phyloP scores from a whole-genome alignment of 2,329 filamentous ascomycete genomes.

The Allantophomopsis cytisporea region DNA sequence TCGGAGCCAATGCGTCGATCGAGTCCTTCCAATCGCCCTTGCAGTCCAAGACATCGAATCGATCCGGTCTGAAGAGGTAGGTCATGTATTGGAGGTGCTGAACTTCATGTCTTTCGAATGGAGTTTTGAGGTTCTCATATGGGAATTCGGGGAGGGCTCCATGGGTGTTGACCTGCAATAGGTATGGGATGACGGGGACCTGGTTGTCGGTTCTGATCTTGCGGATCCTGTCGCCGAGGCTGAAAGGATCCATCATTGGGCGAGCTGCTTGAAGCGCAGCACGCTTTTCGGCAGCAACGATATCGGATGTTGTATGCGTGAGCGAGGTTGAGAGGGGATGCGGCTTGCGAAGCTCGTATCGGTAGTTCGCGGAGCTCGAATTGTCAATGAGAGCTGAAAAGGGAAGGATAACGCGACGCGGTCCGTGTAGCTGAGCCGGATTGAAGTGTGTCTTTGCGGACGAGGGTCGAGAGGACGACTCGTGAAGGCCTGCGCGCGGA shows the following conservation, averaged over 20 bases:
- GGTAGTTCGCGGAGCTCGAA: not conserved
- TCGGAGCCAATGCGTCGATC: conserved; percentile 8
- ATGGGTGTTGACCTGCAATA: conserved; percentile 8
- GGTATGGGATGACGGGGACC: conserved; percentile 13
- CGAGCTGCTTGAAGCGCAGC: not conserved
- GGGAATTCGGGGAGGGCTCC: conserved; percentile 9
- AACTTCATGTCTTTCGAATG: conserved; percentile 16
- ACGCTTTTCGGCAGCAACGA: not conserved
- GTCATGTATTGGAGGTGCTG: conserved; percentile 18
- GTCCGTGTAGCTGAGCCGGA: not conserved
- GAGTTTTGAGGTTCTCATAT: conserved; percentile 14
- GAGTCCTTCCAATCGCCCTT: conserved; percentile 15
- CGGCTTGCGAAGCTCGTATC: not conserved
- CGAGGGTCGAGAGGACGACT: not conserved
- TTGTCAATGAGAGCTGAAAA: not conserved
- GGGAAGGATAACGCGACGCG: not conserved
- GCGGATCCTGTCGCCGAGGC: not conserved
- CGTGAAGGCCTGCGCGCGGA: not conserved
- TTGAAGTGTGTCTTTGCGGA: not conserved
- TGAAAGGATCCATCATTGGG: not conserved
- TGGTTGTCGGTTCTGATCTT: not conserved
- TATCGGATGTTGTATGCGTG: not conserved
- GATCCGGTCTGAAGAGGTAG: conserved; percentile 11
- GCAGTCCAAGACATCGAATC: conserved; percentile 10
- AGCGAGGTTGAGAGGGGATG: not conserved